Evolutionary conservation across 2,329 filamentous ascomycete species (phyloP).

Genomic region (Venturia oleaginea): DNA sequence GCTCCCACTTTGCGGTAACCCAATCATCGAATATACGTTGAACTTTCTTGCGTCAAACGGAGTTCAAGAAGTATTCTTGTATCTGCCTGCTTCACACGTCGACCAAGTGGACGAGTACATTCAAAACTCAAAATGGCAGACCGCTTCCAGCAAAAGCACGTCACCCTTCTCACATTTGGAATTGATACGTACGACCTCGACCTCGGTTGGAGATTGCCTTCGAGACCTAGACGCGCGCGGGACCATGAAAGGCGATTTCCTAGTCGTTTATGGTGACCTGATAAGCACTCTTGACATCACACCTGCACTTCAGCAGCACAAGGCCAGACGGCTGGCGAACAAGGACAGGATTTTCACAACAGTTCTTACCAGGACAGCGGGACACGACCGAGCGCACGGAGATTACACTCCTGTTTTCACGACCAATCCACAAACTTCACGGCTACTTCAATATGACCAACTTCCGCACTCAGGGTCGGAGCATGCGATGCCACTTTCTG

Average conservation of each 20-base stretch:
- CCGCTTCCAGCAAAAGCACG: slow-evolving; percentile 39
- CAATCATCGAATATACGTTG: slow-evolving; percentile 93
- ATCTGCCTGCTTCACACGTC: slow-evolving; percentile 59
- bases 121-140: slow-evolving; percentile 61
- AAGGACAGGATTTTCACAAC: slow-evolving; percentile 98
- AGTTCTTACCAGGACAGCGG: slow-evolving; percentile 70
- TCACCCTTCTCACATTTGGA: slow-evolving; percentile 74
- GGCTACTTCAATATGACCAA: slow-evolving; percentile 92
- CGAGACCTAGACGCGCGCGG: slow-evolving; percentile 83
- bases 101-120: slow-evolving; percentile 19
- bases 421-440: slow-evolving; percentile 66
- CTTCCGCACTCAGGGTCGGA: slow-evolving; percentile 58
- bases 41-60: slow-evolving; percentile 93
- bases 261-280: slow-evolving; percentile 30
- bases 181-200: slow-evolving; percentile 78
- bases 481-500: slow-evolving; percentile 59
- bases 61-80: slow-evolving; percentile 89
- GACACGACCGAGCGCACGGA: slow-evolving; percentile 65
- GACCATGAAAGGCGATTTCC: slow-evolving; percentile 80
- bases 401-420: slow-evolving; percentile 76
- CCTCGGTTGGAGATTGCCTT: slow-evolving; percentile 87
- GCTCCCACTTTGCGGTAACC: slow-evolving; percentile 83
- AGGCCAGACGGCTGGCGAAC: slow-evolving; percentile 69
- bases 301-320: slow-evolving; percentile 73
- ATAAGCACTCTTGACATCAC: slow-evolving; percentile 7